Conservation (phyloP, 2,329 filamentous ascomycete genomes). For the Fusarium caatingaense region DNA sequence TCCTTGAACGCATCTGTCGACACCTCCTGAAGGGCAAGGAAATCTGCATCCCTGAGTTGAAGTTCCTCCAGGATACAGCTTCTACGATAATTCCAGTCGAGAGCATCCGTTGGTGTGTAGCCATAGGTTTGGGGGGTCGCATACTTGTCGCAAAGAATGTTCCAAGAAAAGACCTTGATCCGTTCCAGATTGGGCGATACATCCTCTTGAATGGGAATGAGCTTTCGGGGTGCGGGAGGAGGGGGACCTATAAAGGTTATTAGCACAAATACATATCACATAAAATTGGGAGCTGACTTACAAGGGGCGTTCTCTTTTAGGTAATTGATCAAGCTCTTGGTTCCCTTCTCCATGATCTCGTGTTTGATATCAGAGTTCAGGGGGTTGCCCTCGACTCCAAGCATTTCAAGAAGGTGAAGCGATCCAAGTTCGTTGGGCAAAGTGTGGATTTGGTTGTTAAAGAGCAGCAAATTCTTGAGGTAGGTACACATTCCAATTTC, state of each 20-base stretch:
- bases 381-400: slow-evolving; percentile 94
- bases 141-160: slow-evolving; percentile 94
- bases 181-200: slow-evolving; percentile 70
- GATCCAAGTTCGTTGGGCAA: slow-evolving; percentile 90
- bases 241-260: slow-evolving; percentile 70
- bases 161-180: slow-evolving; percentile 91
- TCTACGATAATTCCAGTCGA: slow-evolving; percentile 89
- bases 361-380: slow-evolving; percentile 80
- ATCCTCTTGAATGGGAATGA: slow-evolving; percentile 81
- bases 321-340: slow-evolving; percentile 83
- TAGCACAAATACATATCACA: slow-evolving; percentile 24
- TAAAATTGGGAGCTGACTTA: slow-evolving; percentile 59
- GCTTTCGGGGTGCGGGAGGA: slow-evolving; percentile 80
- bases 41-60: slow-evolving; percentile 81
- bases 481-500: slow-evolving; percentile 98
- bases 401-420: slow-evolving; percentile 85
- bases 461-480: slow-evolving; percentile 84
- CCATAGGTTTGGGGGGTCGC: slow-evolving; percentile 88
- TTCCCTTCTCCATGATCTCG: slow-evolving; percentile 87
- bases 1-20: slow-evolving; percentile 92
- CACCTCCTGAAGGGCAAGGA: slow-evolving; percentile 93
- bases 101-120: slow-evolving; percentile 84
- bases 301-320: slow-evolving; percentile 87
- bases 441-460: slow-evolving; percentile 87
- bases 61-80: slow-evolving; percentile 87